Percentiles rank a stretch among this genome's conserved stretches.
These are phyloP conservation scores for Scedosporium apiospermum DNA, from an alignment of 2,329 filamentous ascomycete species.

Conservation along the genomic window DNA sequence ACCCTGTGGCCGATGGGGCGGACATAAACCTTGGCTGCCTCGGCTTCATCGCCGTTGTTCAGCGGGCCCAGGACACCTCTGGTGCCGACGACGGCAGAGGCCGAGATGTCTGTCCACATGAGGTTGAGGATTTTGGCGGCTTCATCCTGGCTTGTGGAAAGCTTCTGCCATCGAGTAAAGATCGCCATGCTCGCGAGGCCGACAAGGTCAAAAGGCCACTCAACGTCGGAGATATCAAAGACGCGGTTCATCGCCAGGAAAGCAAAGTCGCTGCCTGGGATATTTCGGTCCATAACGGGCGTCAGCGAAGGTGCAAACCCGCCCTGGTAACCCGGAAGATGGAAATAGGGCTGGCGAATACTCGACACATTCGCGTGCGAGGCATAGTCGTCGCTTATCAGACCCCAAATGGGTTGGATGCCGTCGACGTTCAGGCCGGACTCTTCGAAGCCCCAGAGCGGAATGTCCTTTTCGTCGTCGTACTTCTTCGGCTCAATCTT, in stretches of 20 bases:
- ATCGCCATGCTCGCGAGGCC: slow-evolving; percentile 23
- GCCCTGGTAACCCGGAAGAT: neutral
- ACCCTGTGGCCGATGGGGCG: slow-evolving; percentile 11
- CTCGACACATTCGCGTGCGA: slow-evolving; percentile 8
- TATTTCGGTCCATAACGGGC: slow-evolving; percentile 14
- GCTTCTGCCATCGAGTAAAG: slow-evolving; percentile 28
- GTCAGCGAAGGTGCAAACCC: neutral
- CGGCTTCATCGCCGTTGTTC: slow-evolving; percentile 9
- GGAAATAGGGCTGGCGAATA: neutral
- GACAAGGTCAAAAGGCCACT: slow-evolving; percentile 7
- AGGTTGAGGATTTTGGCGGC: slow-evolving; percentile 29
- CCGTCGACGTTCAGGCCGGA: slow-evolving; percentile 6
- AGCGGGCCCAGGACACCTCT: slow-evolving; percentile 12
- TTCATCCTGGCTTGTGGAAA: slow-evolving; percentile 16
- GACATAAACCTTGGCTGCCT: slow-evolving; percentile 9
- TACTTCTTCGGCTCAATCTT: slow-evolving; percentile 27
- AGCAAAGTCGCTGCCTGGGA: slow-evolving; percentile 24
- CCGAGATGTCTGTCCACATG: slow-evolving; percentile 31
- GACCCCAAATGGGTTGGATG: slow-evolving; percentile 14
- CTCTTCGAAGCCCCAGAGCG: slow-evolving; percentile 24
- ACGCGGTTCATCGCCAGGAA: slow-evolving; percentile 14
- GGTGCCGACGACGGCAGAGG: slow-evolving; percentile 14
- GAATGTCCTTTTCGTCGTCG: slow-evolving; percentile 16
- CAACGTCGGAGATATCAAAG: slow-evolving; percentile 10
- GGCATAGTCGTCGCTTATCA: slow-evolving; percentile 12